Evolutionary conservation across 2,329 filamentous ascomycete genomes (phyloP).

Genomic region (Penicillium sp.): DNA sequence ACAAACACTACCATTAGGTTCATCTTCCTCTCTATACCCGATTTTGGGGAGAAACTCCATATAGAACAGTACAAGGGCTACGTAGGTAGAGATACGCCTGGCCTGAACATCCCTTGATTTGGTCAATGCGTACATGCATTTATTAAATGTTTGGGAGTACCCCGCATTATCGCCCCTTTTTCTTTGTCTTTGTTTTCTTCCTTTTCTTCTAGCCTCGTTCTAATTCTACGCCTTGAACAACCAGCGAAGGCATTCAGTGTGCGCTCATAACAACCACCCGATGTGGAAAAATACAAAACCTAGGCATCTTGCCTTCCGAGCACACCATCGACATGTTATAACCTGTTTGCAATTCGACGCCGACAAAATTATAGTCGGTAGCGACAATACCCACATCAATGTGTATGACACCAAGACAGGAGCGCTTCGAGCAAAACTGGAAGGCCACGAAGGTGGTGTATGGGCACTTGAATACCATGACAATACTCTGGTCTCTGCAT

Average conservation of each 20-base stretch:
- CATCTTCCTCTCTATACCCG: no score
- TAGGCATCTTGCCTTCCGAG: constrained; percentile 83
- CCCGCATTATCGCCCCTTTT: background rate
- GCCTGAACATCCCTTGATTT: no score
- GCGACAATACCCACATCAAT: constrained; percentile 93
- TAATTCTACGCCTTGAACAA: background rate
- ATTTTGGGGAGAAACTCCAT: no score
- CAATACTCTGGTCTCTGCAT: constrained; percentile 94
- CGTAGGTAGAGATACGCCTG: no score
- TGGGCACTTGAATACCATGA: constrained; percentile 96
- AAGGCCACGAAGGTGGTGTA: constrained; percentile 91
- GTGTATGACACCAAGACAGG: constrained; percentile 96
- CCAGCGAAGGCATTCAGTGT: background rate
- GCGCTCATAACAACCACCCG: constrained; percentile 29
- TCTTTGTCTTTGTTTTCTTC: no score
- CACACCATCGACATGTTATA: constrained; percentile 89
- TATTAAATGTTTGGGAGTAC: background rate
- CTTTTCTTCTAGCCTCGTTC: background rate
- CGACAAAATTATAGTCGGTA: constrained; percentile 95
- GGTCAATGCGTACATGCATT: no score
- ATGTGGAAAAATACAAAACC: constrained; percentile 74
- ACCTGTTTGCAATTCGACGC: constrained; percentile 96
- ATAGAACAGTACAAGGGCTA: no score
- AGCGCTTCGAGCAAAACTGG: constrained; percentile 67
- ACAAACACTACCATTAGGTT: no score